Percentiles rank a stretch among this genome's conserved stretches.
Evolutionary conservation across 768 basidiomycete species (phyloP).

Genomic region (Trametes cingulata): DNA sequence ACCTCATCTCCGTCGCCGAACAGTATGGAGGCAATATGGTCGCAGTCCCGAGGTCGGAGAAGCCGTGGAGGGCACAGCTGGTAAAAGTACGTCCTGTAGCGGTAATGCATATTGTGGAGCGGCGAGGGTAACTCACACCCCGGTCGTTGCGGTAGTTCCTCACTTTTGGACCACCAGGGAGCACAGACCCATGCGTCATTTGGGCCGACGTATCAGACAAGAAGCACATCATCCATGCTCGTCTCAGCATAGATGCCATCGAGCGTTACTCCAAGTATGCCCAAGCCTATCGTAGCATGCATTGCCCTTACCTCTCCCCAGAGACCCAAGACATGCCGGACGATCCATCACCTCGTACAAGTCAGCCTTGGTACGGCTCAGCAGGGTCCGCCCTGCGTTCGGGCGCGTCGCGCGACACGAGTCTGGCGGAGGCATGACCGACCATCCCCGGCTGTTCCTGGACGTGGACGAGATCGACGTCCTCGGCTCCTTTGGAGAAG

Average conservation of each 20-base stretch:
- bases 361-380: constrained; percentile 49
- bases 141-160: constrained; percentile 46
- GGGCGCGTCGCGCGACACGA: constrained; percentile 50
- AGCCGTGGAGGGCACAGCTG: constrained; percentile 58
- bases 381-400: constrained; percentile 51
- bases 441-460: constrained; percentile 47
- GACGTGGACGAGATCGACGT: constrained; percentile 48
- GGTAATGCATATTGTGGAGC: background rate
- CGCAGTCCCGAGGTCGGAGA: constrained; percentile 34
- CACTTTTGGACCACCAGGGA: constrained; percentile 42
- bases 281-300: background rate
- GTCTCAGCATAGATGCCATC: constrained; percentile 55
- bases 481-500: constrained; percentile 47
- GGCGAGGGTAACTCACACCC: background rate
- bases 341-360: constrained; percentile 44
- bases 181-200: constrained; percentile 40
- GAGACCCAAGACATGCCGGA: constrained; percentile 23
- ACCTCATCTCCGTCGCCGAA: constrained; percentile 53
- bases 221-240: constrained; percentile 47
- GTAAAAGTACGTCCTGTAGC: constrained; percentile 44
- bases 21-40: constrained; percentile 49
- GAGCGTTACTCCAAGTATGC: constrained; percentile 40
- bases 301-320: background rate
- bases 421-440: constrained; percentile 39
- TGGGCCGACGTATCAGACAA: constrained; percentile 72